Percentiles rank a stretch among this genome's conserved stretches.
These are phyloP conservation scores for Poteriospumella lacustris DNA, from an alignment of 108 stramenopile species.

Conservation along the genomic window DNA sequence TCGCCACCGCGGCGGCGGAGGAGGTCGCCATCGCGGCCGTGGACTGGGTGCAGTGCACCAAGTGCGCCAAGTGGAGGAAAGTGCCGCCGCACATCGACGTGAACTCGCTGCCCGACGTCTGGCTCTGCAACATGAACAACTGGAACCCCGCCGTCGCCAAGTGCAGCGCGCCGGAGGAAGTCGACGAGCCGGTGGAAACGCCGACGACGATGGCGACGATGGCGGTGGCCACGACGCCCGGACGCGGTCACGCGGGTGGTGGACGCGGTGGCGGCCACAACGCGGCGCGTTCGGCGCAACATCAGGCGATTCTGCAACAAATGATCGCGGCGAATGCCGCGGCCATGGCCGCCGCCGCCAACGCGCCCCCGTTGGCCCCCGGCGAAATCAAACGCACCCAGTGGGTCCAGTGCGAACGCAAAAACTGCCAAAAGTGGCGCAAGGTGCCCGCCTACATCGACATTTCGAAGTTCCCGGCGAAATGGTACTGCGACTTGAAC, in stretches of 20 bases:
- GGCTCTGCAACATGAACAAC: constrained; percentile 24
- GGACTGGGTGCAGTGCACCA: constrained; percentile 46
- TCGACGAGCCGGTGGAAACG: not conserved
- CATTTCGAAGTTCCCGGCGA: constrained; percentile 60
- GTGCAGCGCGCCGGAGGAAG: constrained; percentile 19
- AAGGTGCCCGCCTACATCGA: constrained; percentile 62
- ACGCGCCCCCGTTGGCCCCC: not conserved
- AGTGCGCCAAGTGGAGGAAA: constrained; percentile 45
- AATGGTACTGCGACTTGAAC: constrained; percentile 79
- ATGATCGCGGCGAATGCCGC: not conserved
- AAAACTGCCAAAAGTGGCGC: constrained; percentile 72
- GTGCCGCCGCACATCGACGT: constrained; percentile 33
- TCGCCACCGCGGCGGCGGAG: too few species aligned
- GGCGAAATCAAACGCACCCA: constrained; percentile 18
- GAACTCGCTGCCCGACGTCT: constrained; percentile 41
- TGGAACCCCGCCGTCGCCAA: not conserved
- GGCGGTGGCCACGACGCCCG: not conserved
- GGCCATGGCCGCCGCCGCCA: not conserved
- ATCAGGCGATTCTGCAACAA: not conserved
- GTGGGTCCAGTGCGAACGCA: constrained; percentile 78
- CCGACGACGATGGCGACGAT: not conserved
- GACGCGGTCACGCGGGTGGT: not conserved
- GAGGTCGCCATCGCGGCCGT: too few species aligned
- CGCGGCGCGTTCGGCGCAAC: not conserved
- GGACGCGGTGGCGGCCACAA: not conserved